Evolutionary conservation across 441 rosid species (phyloP).

Genomic region (Populus hybrid): DNA sequence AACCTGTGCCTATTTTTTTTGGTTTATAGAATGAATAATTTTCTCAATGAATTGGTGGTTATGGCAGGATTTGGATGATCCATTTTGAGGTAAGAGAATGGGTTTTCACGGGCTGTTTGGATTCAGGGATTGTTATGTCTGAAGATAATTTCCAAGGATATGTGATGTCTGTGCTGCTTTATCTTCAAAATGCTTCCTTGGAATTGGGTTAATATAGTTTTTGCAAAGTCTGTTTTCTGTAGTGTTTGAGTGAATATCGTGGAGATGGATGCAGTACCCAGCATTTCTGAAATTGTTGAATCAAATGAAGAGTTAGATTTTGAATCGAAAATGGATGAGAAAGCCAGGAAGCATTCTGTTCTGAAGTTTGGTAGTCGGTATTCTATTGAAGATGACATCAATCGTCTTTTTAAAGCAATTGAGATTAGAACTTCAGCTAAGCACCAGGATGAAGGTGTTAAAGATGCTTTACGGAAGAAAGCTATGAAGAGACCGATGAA

Average conservation of each 20-base stretch:
- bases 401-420: slow-evolving; percentile 69
- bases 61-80: slow-evolving; percentile 40
- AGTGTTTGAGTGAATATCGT: slow-evolving; percentile 19
- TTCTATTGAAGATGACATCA: slow-evolving; percentile 72
- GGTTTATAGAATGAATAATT: slow-evolving; percentile 7
- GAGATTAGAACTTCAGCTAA: slow-evolving; percentile 44
- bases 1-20: not conserved
- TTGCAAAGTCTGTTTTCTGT: slow-evolving; percentile 12
- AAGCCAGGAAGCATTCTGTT: slow-evolving; percentile 25
- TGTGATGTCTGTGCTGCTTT: slow-evolving; percentile 16
- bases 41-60: slow-evolving; percentile 3
- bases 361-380: slow-evolving; percentile 38
- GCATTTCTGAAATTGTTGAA: slow-evolving; percentile 61
- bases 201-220: slow-evolving; percentile 42
- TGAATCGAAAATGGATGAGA: slow-evolving; percentile 26
- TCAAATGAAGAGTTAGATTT: slow-evolving; percentile 34
- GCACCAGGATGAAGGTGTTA: slow-evolving; percentile 33
- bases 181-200: slow-evolving; percentile 27
- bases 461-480: slow-evolving; percentile 47
- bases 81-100: slow-evolving; percentile 20
- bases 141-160: slow-evolving; percentile 21
- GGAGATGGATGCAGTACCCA: slow-evolving; percentile 38
- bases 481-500: slow-evolving; percentile 72
- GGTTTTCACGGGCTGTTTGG: slow-evolving; percentile 14
- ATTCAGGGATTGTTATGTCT: slow-evolving; percentile 30